Evolutionary conservation across 2,329 filamentous ascomycete genomes (phyloP).

Genomic region (Xylariaceae sp.): DNA sequence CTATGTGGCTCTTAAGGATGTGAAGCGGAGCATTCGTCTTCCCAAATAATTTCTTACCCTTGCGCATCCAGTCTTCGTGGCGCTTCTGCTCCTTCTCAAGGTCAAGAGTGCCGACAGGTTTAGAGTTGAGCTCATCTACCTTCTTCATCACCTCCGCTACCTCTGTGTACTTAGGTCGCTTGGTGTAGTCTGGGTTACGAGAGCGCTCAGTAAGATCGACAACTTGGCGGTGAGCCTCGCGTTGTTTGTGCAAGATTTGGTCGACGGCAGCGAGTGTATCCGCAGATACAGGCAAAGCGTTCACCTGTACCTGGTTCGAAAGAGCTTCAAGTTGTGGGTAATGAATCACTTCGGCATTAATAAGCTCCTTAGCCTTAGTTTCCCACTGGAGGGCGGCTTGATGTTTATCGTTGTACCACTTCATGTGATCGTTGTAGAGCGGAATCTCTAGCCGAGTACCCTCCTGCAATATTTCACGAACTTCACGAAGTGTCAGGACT

Average conservation of each 20-base stretch:
- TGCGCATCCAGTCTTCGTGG: conserved; percentile 99
- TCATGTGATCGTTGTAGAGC: conserved; percentile 79
- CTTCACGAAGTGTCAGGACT: conserved; percentile 77
- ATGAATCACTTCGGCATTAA: conserved; percentile 88
- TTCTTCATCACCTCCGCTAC: conserved; percentile 90
- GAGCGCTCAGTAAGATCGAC: conserved; percentile 80
- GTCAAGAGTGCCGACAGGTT: conserved; percentile 87
- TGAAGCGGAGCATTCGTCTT: conserved; percentile 97
- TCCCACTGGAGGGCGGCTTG: conserved; percentile 87
- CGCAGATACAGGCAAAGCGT: conserved; percentile 77
- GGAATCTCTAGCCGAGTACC: conserved; percentile 79
- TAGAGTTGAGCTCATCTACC: conserved; percentile 87
- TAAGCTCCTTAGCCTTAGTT: conserved; percentile 87
- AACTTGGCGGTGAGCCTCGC: conserved; percentile 90
- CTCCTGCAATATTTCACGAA: conserved; percentile 77
- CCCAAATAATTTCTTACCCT: conserved; percentile 95
- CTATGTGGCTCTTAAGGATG: conserved; percentile 93
- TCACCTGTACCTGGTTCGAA: conserved; percentile 75
- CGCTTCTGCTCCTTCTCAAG: conserved; percentile 92
- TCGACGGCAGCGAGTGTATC: conserved; percentile 85
- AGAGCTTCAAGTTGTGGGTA: conserved; percentile 94
- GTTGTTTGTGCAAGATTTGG: conserved; percentile 91
- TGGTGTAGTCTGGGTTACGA: conserved; percentile 73
- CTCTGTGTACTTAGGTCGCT: conserved; percentile 85
- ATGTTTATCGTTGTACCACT: conserved; percentile 76